A percentile compares a stretch with the other conserved stretches of the same genome.
Evolutionary conservation across 148 eudicot species (phyloP).

Genomic region (Chenopodium quinoa): DNA sequence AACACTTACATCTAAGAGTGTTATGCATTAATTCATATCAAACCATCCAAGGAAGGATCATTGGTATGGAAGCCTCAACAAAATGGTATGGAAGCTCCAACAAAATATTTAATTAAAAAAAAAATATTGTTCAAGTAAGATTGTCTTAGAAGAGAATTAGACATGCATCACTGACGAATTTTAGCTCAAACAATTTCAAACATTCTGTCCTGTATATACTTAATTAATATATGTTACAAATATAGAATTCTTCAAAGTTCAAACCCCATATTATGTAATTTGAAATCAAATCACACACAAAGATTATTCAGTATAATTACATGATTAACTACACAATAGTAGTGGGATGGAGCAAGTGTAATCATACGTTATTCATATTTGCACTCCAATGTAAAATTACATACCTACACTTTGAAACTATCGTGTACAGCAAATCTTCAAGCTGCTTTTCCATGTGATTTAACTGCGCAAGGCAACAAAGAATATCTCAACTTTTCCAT

Average conservation of each 20-base stretch:
- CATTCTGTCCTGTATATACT: background rate
- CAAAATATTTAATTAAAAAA: too few relatives aligned
- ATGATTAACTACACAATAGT: background rate
- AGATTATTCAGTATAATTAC: background rate
- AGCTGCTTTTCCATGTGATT: slow-evolving; percentile 70
- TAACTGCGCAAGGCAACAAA: slow-evolving; percentile 42
- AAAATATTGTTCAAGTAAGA: background rate
- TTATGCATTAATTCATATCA: background rate
- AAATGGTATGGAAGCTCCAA: background rate
- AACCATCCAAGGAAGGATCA: background rate
- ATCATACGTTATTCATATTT: background rate
- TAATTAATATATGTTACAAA: background rate
- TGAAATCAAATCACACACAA: background rate
- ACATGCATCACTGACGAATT: background rate
- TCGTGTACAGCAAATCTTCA: slow-evolving; percentile 57
- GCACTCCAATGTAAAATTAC: background rate
- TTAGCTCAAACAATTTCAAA: background rate
- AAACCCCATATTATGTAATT: background rate
- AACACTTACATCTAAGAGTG: background rate
- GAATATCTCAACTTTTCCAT: slow-evolving; percentile 2
- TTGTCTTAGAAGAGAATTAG: background rate
- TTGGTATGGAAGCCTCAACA: background rate
- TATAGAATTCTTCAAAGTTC: background rate
- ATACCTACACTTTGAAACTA: slow-evolving; percentile 67
- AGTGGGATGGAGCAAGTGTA: background rate